These are phyloP conservation scores for Aspergillus nidulans DNA, from an alignment of 495 filamentous ascomycete species.

Conservation along the genomic window DNA sequence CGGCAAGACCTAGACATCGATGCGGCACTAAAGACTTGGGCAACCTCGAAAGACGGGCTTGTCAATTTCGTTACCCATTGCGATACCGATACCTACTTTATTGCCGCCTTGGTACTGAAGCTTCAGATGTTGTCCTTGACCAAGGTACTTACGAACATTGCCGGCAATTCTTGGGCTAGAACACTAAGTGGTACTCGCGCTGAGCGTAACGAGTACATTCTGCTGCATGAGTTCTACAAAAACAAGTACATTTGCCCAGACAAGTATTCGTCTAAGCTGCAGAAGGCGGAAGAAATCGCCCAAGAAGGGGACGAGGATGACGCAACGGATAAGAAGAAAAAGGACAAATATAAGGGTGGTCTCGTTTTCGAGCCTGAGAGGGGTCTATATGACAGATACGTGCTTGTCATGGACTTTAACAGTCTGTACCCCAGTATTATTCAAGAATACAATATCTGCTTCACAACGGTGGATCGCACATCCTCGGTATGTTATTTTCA, in stretches of 20 bases:
- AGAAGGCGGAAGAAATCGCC: slow-evolving; percentile 61
- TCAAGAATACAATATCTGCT: slow-evolving; percentile 99
- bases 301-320: slow-evolving; percentile 65
- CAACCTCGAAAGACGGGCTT: slow-evolving; percentile 72
- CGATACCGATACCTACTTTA: slow-evolving; percentile 93
- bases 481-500: slow-evolving; percentile 48
- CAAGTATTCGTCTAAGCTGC: slow-evolving; percentile 70
- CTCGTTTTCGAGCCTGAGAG: slow-evolving; percentile 97
- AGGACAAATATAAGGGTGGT: slow-evolving; percentile 98
- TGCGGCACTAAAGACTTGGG: slow-evolving; percentile 82
- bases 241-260: slow-evolving; percentile 98
- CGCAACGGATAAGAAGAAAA: slow-evolving; percentile 90
- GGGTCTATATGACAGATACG: slow-evolving; percentile 92
- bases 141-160: slow-evolving; percentile 92
- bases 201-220: slow-evolving; percentile 98
- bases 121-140: slow-evolving; percentile 90
- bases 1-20: slow-evolving; percentile 86
- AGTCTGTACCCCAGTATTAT: slow-evolving; percentile 98
- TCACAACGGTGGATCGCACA: slow-evolving; percentile 85
- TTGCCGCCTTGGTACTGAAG: slow-evolving; percentile 80
- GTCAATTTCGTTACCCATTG: slow-evolving; percentile 91
- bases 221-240: slow-evolving; percentile 90
- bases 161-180: slow-evolving; percentile 96
- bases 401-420: slow-evolving; percentile 99
- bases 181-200: slow-evolving; percentile 93